Base-by-base conservation (phyloP, 2,329 filamentous ascomycete species). In the Sphaceloma murrayae region DNA sequence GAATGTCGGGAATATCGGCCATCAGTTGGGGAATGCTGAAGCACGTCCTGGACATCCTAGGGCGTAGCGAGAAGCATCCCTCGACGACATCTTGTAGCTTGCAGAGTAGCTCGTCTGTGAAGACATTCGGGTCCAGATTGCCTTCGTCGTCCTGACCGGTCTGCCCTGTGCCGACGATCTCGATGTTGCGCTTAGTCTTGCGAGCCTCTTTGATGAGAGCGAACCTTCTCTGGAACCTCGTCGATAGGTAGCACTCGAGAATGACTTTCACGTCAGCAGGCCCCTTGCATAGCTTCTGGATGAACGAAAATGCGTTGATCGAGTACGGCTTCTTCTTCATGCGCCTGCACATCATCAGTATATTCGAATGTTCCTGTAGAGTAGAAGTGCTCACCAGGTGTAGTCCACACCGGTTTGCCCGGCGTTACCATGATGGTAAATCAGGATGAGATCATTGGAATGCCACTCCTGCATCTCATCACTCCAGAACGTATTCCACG, bases 391-490 rank as follows among this genome's bases (percentile, higher is more conserved):
- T 31, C 22, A 46, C 34, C 34, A 46, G 4, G 26, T 30, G 21
- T 46, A 46, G 7, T 34, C 19, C 8, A 4, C 11, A 7, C 44
- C 44, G 17, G 34, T 45, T 5, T 29, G 8, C 2, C 44, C 44
- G 24, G 44, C 44, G 5, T 21, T 30, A 2, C 44, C 44, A 26
- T 46, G 33, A 17, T 11, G 24, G 17, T 46, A 46, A 34, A 46
- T 46, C 7, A 39, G 30, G 14, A 46, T 46, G 16, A 46, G 14
- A 5, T 46, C 44, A 2, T 33, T 17, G 8, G n/a, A 14, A 4
- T 5, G 5, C 44, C 33, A 31, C 5, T 24, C 32, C 3, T 14
- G 11, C 11, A 16, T 24, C 16, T 46, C 33, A 10, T 14, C 5
- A 4, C 31, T 18, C 27, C 33, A 40, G 33, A 38, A 39, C 13